Evolutionary conservation across 2,329 filamentous ascomycete genomes (phyloP).

Genomic region (Arthrobotrys megalospora): DNA sequence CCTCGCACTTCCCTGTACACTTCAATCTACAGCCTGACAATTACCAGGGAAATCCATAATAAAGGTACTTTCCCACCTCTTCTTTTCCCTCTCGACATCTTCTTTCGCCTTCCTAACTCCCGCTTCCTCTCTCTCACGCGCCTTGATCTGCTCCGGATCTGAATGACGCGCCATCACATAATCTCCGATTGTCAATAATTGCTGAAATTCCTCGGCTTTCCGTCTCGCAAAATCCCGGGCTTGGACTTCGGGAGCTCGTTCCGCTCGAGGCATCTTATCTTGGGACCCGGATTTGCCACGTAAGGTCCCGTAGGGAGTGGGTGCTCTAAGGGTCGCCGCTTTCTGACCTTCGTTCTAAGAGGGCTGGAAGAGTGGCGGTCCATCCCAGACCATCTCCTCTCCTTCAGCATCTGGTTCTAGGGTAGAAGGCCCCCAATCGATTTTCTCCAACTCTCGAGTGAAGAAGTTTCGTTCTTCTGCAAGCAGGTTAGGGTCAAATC

Average conservation of each 20-base stretch:
- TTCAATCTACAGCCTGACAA: background rate
- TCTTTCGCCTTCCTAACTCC: slow-evolving; percentile 3
- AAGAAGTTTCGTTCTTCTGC: slow-evolving; percentile 86
- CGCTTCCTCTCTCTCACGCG: background rate
- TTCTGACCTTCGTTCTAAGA: slow-evolving; percentile 51
- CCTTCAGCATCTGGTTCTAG: slow-evolving; percentile 73
- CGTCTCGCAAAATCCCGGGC: slow-evolving; percentile 7
- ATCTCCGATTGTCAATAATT: slow-evolving; percentile 15
- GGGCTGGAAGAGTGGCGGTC: slow-evolving; percentile 52
- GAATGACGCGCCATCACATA: slow-evolving; percentile 5
- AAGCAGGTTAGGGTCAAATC: slow-evolving; percentile 72
- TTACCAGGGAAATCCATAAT: background rate
- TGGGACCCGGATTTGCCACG: background rate
- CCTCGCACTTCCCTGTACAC: background rate
- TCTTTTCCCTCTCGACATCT: background rate
- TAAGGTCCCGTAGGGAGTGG: slow-evolving; percentile 2
- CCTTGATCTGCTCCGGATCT: background rate
- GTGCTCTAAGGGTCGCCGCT: slow-evolving; percentile 8
- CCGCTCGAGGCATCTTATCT: background rate
- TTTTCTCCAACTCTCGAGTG: slow-evolving; percentile 79
- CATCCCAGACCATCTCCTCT: slow-evolving; percentile 56
- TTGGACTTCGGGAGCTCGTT: slow-evolving; percentile 2
- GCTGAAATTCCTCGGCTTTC: slow-evolving; percentile 16
- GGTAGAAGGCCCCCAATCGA: slow-evolving; percentile 60
- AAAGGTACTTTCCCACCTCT: slow-evolving; percentile 7